Conservation (phyloP, 768 basidiomycete genomes). For the Leucocoprinus sp. region DNA sequence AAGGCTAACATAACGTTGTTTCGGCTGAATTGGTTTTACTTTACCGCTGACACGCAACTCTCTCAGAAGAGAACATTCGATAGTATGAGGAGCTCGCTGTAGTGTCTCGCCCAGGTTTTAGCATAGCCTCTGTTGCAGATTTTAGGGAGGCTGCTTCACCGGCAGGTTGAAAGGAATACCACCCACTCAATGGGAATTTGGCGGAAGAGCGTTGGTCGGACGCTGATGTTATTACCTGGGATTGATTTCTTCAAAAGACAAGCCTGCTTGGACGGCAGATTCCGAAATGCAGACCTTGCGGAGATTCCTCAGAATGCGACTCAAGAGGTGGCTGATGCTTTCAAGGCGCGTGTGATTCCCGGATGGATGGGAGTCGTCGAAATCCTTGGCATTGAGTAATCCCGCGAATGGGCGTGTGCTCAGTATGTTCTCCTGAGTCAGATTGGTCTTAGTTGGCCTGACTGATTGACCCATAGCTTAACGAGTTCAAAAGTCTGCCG, state of each 20-base stretch:
- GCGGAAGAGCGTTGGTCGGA: slow-evolving; percentile 26
- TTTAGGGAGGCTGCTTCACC: slow-evolving; percentile 30
- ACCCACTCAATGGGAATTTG: slow-evolving; percentile 48
- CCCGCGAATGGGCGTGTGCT: slow-evolving; percentile 68
- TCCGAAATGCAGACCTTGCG: slow-evolving; percentile 58
- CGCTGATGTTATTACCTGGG: not conserved
- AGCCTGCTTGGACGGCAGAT: slow-evolving; percentile 47
- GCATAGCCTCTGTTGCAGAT: slow-evolving; percentile 25
- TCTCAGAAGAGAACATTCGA: slow-evolving; percentile 43
- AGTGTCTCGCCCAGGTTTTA: slow-evolving; percentile 30
- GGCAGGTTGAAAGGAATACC: slow-evolving; percentile 16
- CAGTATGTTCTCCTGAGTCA: slow-evolving; percentile 32
- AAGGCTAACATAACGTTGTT: slow-evolving; percentile 68
- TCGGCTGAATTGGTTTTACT: slow-evolving; percentile 70
- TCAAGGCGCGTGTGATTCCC: slow-evolving; percentile 62
- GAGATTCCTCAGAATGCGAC: slow-evolving; percentile 56
- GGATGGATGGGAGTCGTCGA: slow-evolving; percentile 59
- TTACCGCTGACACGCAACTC: slow-evolving; percentile 60
- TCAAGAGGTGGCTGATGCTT: slow-evolving; percentile 49
- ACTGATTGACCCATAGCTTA: slow-evolving; percentile 31
- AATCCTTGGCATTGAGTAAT: slow-evolving; percentile 59
- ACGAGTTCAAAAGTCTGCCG: slow-evolving; percentile 53
- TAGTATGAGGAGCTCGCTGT: slow-evolving; percentile 55
- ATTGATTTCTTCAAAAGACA: slow-evolving; percentile 26
- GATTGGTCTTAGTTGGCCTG: slow-evolving; percentile 4